Percentiles rank a stretch among this genome's conserved stretches.
These are phyloP conservation scores for Corrigiola litoralis DNA, from an alignment of 179 eudicot genomes.

Conservation along the genomic window DNA sequence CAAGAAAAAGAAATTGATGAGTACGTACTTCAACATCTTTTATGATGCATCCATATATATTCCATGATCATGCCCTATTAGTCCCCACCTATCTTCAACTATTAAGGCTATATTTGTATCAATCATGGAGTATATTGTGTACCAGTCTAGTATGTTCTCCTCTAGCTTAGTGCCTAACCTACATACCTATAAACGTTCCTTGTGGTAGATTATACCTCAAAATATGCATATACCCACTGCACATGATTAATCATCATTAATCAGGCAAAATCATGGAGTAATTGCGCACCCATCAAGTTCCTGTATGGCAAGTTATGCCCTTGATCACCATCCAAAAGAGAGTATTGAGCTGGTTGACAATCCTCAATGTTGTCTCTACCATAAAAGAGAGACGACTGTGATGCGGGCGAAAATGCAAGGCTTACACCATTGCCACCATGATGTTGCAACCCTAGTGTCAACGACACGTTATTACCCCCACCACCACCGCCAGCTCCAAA, in stretches of 20 bases:
- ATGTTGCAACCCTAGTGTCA: conserved; percentile 86
- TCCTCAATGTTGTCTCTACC: conserved; percentile 64
- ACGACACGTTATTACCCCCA: conserved; percentile 50
- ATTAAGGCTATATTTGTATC: conserved; percentile 23
- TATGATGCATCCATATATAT: conserved; percentile 17
- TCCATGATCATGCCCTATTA: conserved; percentile 15
- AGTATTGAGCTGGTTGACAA: conserved; percentile 53
- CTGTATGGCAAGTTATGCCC: conserved; percentile 73
- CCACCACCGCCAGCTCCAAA: conserved; percentile 22
- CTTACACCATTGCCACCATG: conserved; percentile 61
- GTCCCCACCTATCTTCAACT: conserved; percentile 8
- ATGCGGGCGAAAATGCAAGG: conserved; percentile 48
- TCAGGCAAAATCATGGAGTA: conserved; percentile 78
- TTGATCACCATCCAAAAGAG: conserved; percentile 59
- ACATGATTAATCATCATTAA: conserved; percentile 9
- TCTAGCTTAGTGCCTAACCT: conserved; percentile 16
- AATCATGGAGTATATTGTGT: conserved; percentile 16
- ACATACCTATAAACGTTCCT: conserved; percentile 2
- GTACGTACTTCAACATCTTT: conserved; percentile 1
- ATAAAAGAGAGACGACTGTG: conserved; percentile 57
- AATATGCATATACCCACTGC: neutral
- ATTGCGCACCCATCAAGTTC: conserved; percentile 86
- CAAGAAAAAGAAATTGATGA: neutral
- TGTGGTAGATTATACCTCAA: conserved; percentile 1
- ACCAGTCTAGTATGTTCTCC: neutral